Percentiles rank a stretch among this genome's conserved stretches.
phyloP scores from a whole-genome alignment of 2,329 filamentous ascomycete genomes.

The Aspergillus fumigatiaffinis region DNA sequence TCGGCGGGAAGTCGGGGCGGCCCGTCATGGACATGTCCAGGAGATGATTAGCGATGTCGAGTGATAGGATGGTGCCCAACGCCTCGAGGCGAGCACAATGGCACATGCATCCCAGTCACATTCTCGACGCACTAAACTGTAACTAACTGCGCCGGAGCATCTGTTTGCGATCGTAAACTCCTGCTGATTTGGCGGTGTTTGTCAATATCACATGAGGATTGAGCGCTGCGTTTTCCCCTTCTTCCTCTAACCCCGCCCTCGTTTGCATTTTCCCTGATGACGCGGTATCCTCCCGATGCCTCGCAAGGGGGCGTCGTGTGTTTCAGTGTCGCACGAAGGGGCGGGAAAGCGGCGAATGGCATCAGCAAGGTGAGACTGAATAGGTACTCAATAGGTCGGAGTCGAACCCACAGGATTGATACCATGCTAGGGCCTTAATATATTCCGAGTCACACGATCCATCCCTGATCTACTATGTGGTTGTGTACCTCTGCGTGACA shows the following conservation, averaged over 20 bases:
- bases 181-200: conserved; percentile 1
- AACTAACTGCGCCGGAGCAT: conserved; percentile 1
- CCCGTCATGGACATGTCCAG: conserved; percentile 25
- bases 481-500: not conserved
- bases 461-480: not conserved
- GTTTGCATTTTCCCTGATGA: not conserved
- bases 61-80: conserved; percentile 15
- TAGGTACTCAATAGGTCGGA: not conserved
- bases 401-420: not conserved
- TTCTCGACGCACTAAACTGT: not conserved
- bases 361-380: not conserved
- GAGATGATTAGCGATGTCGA: conserved; percentile 19
- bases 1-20: conserved; percentile 29
- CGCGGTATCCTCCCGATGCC: not conserved
- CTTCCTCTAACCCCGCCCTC: not conserved
- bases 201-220: not conserved
- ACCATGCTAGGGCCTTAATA: not conserved
- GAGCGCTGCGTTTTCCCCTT: not conserved
- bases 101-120: conserved; percentile 18
- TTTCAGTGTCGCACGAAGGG: not conserved
- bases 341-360: not conserved
- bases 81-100: conserved; percentile 14
- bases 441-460: conserved; percentile 17
- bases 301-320: not conserved
- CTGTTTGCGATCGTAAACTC: conserved; percentile 15